Evolutionary conservation across 192 early-diverging fungal genomes (phyloP), one percentile per base, ranked within the genome.

Genomic region (Martensiomyces pterosporus): DNA sequence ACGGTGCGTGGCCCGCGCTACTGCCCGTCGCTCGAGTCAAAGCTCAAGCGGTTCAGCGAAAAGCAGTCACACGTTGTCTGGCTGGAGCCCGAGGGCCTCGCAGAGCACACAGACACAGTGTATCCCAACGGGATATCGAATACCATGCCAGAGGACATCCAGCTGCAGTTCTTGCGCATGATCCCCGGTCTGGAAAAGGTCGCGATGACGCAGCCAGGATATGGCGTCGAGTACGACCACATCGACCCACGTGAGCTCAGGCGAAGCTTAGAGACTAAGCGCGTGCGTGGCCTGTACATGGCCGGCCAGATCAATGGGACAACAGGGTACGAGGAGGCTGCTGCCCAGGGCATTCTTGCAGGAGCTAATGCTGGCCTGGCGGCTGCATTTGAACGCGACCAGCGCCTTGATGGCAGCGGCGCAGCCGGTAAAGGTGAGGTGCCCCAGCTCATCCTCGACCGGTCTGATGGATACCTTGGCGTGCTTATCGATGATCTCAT

Each of bases 301-400:
- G 88, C 88, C 2, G 88, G 88, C 0, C 88, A 91, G 66, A 91
- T 91, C 38, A 91, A 91, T 48, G 88, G 88, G n/a, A 91, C 88
- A 1, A 91, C 88, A 0, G 88, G 88, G 4, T 91, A 88, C 50
- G 88, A 88, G 39, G 86, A 88, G 52, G 88, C 88, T 0, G 88
- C 88, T 2, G 84, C 85, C 0, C 88, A 91, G 53, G 88, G 88
- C 0, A 68, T 88, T 1, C 74, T 90, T 32, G 88, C 86, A 1
- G 88, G 88, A 3, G 81, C 85, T 46, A 90, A 90, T 27, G 86
- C 88, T 7, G 85, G 79, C 2, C 47, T 86, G n/a, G 67, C 80
- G 2, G 68, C 81, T 3, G 57, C 66, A 26, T 64, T 75, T 12
- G 29, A 32, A 5, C 29, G 6, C 5, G 5, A 8, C 6, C 29